These are phyloP conservation scores for Phyllosticta capitalensis DNA, from an alignment of 2,329 filamentous ascomycete genomes.

Conservation along the genomic window DNA sequence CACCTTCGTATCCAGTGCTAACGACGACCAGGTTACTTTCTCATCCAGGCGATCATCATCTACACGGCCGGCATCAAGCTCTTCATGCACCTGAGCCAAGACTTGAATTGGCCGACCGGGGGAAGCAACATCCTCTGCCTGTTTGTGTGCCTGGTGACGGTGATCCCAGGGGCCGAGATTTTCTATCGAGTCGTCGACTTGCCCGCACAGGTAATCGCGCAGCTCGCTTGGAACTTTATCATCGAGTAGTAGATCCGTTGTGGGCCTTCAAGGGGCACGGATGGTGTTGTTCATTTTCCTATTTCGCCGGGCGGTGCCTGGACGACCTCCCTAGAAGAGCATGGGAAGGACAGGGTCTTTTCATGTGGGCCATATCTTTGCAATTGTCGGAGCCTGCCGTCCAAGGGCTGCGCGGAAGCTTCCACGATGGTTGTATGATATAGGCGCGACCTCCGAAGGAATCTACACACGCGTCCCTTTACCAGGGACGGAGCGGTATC, in stretches of 20 bases:
- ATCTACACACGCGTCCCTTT: neutral
- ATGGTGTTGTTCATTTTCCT: neutral
- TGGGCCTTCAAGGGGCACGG: neutral
- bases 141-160: constrained; percentile 19
- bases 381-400: neutral
- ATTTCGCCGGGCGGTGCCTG: neutral
- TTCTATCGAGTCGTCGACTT: constrained; percentile 24
- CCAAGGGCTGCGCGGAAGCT: neutral
- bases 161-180: constrained; percentile 19
- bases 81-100: constrained; percentile 30
- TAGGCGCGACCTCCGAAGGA: neutral
- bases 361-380: neutral
- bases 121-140: constrained; percentile 13
- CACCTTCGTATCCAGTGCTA: neutral
- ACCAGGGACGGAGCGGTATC: neutral
- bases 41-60: constrained; percentile 32
- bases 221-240: constrained; percentile 10
- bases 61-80: constrained; percentile 35
- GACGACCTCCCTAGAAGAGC: neutral
- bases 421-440: neutral
- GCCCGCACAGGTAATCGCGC: constrained; percentile 13
- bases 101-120: constrained; percentile 11
- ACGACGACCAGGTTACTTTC: constrained; percentile 28
- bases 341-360: neutral
- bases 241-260: constrained; percentile 1